Conservation (phyloP, 306 rosid genomes). For the Cotoneaster glaucophyllus region DNA sequence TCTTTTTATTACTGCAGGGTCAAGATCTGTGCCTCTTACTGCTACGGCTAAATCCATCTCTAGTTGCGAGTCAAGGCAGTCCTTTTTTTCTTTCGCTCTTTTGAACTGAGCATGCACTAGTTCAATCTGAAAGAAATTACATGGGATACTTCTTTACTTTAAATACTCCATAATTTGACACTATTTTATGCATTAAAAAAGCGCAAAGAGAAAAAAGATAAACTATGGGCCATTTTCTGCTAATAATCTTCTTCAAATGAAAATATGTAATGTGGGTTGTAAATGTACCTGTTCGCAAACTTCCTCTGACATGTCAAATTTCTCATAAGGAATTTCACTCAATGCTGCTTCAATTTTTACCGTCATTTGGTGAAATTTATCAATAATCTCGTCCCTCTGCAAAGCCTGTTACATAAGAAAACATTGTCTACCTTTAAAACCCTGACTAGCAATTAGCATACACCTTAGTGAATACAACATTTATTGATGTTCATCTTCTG, state of each 20-base stretch:
- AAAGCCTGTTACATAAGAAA: constrained; percentile 46
- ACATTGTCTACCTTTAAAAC: background rate
- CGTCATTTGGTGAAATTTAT: constrained; percentile 48
- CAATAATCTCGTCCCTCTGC: constrained; percentile 39
- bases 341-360: constrained; percentile 67
- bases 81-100: constrained; percentile 68
- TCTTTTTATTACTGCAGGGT: constrained; percentile 56
- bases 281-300: constrained; percentile 86
- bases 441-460: background rate
- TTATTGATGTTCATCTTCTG: background rate
- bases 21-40: constrained; percentile 58
- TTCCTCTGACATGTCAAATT: constrained; percentile 70
- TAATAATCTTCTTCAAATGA: background rate
- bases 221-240: background rate
- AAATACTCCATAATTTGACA: background rate
- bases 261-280: background rate
- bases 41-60: constrained; percentile 57
- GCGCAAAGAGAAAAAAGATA: background rate
- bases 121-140: constrained; percentile 56
- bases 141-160: background rate
- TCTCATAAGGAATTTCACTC: constrained; percentile 51
- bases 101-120: constrained; percentile 86
- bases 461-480: background rate
- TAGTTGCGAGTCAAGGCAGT: constrained; percentile 56
- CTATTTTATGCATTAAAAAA: background rate